Evolutionary conservation across 805 yeast genomes (phyloP), one percentile per base, ranked within the genome.

Genomic region (Henningerozyma blattae): DNA sequence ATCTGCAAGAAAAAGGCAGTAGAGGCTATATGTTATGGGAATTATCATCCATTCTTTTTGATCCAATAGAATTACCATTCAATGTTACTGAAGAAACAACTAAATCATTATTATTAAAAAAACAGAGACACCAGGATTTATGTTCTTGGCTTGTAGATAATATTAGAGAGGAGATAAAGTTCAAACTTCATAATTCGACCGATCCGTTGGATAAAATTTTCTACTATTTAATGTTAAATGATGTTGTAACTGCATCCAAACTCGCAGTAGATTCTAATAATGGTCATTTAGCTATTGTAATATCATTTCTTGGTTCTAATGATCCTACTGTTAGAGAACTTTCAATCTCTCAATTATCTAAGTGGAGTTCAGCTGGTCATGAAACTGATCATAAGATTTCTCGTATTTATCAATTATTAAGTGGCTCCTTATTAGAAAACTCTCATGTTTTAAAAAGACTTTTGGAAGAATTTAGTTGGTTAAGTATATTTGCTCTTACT

Each of bases 251-350:
- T 18, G 96, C 97, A 1, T 62, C 77, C 5, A 61, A 64, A 20
- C 39, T 61, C 3, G 87, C 95, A 1, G 55, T 75, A 2, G 58
- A 66, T n/a, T 56, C 79, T 1, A 66, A 67, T 7, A 81, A 82
- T 46, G 57, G 69, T 4, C 94, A 87, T 52, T 55, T 89, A 15
- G 75, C 94, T 0, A 73, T 72, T 0, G 47, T 84, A 18, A 54
- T 89, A 10, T 68, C 95, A 0, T 58, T 81, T 28, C 52, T 80
- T 6, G 94, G 83, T 22, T 76, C 91, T 0, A 77, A 79, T 44
- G 81, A 77, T 43, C 65, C 65, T 1, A 63, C 66, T 1, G 77
- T 80, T 3, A 63, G 64, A 32, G 47, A 46, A 1, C 61, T 73
- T 34, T 87, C 95, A 0, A 42, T 49, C 5, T 53, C 54, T 22